Base-by-base conservation (phyloP, 2,329 filamentous ascomycete species). In the Daldinia sp. region DNA sequence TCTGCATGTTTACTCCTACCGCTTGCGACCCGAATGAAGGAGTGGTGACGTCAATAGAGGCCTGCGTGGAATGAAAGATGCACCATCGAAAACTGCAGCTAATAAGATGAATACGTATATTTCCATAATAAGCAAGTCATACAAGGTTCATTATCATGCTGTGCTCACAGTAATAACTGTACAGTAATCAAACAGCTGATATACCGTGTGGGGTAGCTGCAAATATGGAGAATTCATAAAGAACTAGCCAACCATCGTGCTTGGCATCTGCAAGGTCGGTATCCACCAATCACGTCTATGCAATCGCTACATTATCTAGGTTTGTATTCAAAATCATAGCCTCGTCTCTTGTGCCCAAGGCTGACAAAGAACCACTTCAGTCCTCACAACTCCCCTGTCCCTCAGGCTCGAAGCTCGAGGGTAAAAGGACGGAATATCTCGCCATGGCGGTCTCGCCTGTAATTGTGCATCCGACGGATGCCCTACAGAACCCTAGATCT, bases 361-460 rank as follows among this genome's bases (percentile, higher is more conserved):
- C 63, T 64, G 60, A 62, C 35, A 25, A 34, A 45, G 4, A 41
- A 11, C 19, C 35, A 53, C 34, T 21, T 53, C 25, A 32, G 29
- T n/a, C 37, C 23, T 41, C 55, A 51, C 58, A 60, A 54, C 63
- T 43, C n/a, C 34, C 27, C 35, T 34, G 23, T 34, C 37, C 56
- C 47, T 57, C 34, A 29, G 10, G n/a, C 43, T 37, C 15, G 15
- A 51, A 30, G 13, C n/a, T 9, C 11, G 3, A 52, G 53, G 37
- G 21, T 13, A 4, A 32, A 54, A 19, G 30, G 47, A 17, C 30
- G 32, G 13, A 25, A 37, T 11, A 49, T 17, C 30, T 34, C 27
- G 69, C 63, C 17, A 76, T 76, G 74, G 74, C 74, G 25, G 73
- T 75, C 23, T 76, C 74, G 17, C 74, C 74, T 37, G 41, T 76